Evolutionary conservation across 495 filamentous ascomycete species (phyloP).

Genomic region (Parachaetomium inaequale): DNA sequence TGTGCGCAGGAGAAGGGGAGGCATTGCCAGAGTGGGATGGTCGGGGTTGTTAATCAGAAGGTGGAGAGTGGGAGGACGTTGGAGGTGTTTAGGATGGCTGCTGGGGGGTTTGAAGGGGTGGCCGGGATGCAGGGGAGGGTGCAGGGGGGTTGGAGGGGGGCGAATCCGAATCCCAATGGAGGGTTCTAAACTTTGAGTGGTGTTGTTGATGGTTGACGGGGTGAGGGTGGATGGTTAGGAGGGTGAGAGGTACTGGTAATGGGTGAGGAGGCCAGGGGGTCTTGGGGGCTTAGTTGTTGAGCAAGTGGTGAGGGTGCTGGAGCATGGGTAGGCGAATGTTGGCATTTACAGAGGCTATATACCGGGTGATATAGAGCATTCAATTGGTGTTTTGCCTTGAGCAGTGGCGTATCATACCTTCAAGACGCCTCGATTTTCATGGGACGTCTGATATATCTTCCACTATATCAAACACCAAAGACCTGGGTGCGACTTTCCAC

Average conservation of each 20-base stretch:
- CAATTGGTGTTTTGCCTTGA: no score
- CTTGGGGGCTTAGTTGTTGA: background rate
- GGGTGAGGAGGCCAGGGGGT: no score
- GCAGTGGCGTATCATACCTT: no score
- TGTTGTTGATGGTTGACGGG: background rate
- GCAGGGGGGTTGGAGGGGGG: conserved; percentile 17
- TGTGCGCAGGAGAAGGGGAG: conserved; percentile 19
- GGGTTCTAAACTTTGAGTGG: conserved; percentile 15
- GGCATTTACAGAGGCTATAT: no score
- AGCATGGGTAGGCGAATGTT: no score
- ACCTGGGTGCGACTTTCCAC: no score
- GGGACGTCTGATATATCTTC: no score
- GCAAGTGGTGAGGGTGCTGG: background rate
- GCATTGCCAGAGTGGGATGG: conserved; percentile 27
- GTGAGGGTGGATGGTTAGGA: background rate
- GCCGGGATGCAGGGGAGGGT: background rate
- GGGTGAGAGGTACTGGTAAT: no score
- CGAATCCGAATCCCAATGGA: conserved; percentile 14
- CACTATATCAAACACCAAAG: no score
- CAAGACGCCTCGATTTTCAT: no score
- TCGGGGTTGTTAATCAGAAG: conserved; percentile 22
- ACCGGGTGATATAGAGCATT: no score
- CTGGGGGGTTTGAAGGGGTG: background rate
- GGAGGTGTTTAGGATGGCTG: background rate
- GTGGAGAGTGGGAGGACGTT: conserved; percentile 10